phyloP scores from a whole-genome alignment of 768 basidiomycete genomes.

The Pseudohyphozyma bogoriensis region DNA sequence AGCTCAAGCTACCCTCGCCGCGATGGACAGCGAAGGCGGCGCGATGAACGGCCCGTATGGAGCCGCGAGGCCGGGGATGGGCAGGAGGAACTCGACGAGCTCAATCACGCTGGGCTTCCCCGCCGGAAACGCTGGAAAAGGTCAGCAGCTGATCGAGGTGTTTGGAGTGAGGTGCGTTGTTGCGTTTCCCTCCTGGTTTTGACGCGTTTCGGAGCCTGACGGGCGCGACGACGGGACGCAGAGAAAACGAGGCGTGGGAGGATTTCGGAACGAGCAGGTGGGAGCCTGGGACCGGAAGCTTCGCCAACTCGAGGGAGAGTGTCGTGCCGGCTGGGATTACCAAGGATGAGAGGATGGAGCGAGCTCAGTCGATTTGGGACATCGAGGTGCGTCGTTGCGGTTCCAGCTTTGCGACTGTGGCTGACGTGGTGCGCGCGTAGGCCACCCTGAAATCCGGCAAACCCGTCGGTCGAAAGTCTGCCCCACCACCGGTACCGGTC shows the following conservation, averaged over 20 bases:
- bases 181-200: neutral
- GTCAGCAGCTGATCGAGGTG: conserved; percentile 25
- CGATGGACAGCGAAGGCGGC: conserved; percentile 3
- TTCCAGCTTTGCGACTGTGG: too few relatives aligned
- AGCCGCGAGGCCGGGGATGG: neutral
- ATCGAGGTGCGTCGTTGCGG: conserved; percentile 27
- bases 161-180: conserved; percentile 21
- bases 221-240: neutral
- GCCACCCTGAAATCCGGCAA: conserved; percentile 25
- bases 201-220: neutral
- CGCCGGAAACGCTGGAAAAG: conserved; percentile 5
- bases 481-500: conserved; percentile 24
- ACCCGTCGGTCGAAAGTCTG: conserved; percentile 21
- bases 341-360: conserved; percentile 24
- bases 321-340: conserved; percentile 6
- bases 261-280: conserved; percentile 23
- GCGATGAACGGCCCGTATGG: conserved; percentile 6
- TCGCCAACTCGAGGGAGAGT: conserved; percentile 12
- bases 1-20: conserved; percentile 7
- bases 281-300: conserved; percentile 3
- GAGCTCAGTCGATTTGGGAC: conserved; percentile 28
- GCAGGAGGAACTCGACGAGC: conserved; percentile 5
- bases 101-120: conserved; percentile 24
- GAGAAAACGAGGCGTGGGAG: conserved; percentile 27
- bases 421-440: too few relatives aligned